Evolutionary conservation across 1,284 basidiomycete species (phyloP), one percentile per base, ranked within the genome.

Genomic region (Cystobasidiaceae sp.): DNA sequence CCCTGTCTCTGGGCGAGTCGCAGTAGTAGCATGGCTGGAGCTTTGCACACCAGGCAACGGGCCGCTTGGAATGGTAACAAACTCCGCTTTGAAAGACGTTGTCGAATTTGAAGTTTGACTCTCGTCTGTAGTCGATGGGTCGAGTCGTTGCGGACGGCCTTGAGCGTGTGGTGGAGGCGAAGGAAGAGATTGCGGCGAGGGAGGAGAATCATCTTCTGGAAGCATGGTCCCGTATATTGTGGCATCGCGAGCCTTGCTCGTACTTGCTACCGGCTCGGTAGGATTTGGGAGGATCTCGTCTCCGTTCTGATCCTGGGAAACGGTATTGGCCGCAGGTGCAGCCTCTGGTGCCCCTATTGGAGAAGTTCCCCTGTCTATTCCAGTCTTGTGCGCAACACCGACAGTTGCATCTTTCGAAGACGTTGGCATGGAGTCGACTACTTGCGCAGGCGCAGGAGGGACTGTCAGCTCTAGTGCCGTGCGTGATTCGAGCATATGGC

Each of bases 281-380:
- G 34, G 17, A 21, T 28, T 19, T 30, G 23, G 3, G 23, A 41
- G 27, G 34, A 6, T 21, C 8, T 33, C 19, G 9, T 39, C 43
- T 28, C 11, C 30, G 1, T 28, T 28, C n/a, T 4, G 45, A 46
- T 13, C 6, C 21, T 17, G 37, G 37, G 37, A 39, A 11, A 39
- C 37, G n/a, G 37, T 39, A 39, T 43, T 44, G 13, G 54, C 41
- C 7, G 19, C 30, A 11, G 37, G 33, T 6, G 27, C 25, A 13
- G 44, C 7, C 37, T 56, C 54, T 28, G n/a, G 54, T 56, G 37
- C 37, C 19, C 27, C 45, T 13, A 54, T 17, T 8, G 60, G 60
- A n/a, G 60, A 62, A 32, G 60, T 62, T 15, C 60, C 60, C 7
- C 60, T 19, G 41, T 62, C 60, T 5, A 52, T 32, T 11, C 49